Conservation (phyloP, 345 rosid species). For the Iberis pinnata region DNA sequence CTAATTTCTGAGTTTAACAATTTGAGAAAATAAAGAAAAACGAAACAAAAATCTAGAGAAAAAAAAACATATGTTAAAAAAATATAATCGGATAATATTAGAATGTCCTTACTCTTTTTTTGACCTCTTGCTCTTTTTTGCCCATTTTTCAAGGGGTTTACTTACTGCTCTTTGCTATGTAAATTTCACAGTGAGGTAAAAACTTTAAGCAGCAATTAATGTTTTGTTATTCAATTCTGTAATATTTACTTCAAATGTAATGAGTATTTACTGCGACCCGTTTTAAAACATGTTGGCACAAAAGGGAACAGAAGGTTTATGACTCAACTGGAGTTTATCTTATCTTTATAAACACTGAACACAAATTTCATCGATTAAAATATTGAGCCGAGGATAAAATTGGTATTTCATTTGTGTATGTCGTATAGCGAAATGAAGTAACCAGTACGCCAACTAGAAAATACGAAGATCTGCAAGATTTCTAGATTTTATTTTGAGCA, state of each 20-base stretch:
- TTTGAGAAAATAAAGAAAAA: not conserved
- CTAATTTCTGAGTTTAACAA: constrained; percentile 2
- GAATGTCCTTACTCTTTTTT: not conserved
- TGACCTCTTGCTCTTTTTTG: not conserved
- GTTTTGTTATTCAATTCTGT: not conserved
- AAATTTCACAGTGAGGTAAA: too few relatives aligned
- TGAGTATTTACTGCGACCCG: not conserved
- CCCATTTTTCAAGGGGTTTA: not conserved
- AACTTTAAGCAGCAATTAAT: not conserved
- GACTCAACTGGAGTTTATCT: constrained; percentile 1
- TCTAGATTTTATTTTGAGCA: too few relatives aligned
- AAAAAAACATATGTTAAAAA: not conserved
- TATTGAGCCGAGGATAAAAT: too few relatives aligned
- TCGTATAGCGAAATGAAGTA: too few relatives aligned
- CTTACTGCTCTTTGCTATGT: too few relatives aligned
- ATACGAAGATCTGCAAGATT: too few relatives aligned
- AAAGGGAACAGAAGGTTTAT: constrained; percentile 23
- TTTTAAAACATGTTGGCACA: constrained; percentile 22
- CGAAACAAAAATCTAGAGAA: not conserved
- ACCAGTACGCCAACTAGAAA: too few relatives aligned
- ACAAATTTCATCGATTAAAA: not conserved
- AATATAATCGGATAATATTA: not conserved
- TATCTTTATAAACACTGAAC: not conserved
- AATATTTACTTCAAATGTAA: not conserved
- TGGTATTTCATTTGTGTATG: too few relatives aligned